These are phyloP conservation scores for Sophora flavescens DNA, from an alignment of 306 rosid genomes.

Conservation along the genomic window DNA sequence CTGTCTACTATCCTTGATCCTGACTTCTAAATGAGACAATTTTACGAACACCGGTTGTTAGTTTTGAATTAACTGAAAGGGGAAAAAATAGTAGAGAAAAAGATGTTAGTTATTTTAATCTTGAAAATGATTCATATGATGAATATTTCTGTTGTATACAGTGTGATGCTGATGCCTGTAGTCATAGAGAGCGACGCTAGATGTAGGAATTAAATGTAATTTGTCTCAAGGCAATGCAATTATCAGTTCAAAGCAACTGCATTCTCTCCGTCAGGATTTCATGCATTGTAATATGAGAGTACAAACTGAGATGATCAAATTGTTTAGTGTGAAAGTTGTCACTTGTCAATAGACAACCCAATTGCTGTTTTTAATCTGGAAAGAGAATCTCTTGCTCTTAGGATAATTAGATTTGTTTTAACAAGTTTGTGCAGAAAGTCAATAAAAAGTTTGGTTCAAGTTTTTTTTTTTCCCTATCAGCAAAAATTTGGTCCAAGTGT, in stretches of 20 bases:
- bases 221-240: conserved; percentile 11
- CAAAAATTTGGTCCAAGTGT: too few relatives aligned
- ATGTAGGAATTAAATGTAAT: conserved; percentile 46
- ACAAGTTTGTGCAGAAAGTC: too few relatives aligned
- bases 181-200: conserved; percentile 31
- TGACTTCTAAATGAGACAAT: conserved; percentile 51
- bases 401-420: too few relatives aligned
- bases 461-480: too few relatives aligned
- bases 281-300: background rate
- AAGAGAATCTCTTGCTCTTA: too few relatives aligned
- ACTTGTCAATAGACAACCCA: too few relatives aligned
- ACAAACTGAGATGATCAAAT: too few relatives aligned
- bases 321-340: too few relatives aligned
- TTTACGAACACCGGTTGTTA: conserved; percentile 12
- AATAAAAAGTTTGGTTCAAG: too few relatives aligned
- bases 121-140: conserved; percentile 35
- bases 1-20: conserved; percentile 62
- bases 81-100: background rate
- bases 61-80: conserved; percentile 8
- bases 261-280: background rate
- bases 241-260: conserved; percentile 17
- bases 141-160: conserved; percentile 26
- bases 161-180: conserved; percentile 29
- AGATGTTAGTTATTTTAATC: conserved; percentile 1
- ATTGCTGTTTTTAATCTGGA: background rate